Evolutionary conservation across 2,329 filamentous ascomycete genomes (phyloP).

Genomic region (Huntiella decipiens): DNA sequence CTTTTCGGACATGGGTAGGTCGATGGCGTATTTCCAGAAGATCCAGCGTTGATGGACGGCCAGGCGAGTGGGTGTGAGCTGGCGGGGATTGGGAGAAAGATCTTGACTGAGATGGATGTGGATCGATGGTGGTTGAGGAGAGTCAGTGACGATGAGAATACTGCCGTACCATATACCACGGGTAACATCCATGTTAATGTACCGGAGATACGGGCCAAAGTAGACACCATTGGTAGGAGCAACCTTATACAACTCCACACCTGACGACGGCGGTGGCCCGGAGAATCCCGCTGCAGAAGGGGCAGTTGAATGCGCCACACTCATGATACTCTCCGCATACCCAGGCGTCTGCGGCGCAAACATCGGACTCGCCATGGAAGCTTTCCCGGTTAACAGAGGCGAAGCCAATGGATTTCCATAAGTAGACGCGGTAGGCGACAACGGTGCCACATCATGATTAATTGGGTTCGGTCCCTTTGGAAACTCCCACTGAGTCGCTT

Average conservation of each 20-base stretch:
- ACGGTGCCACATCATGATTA: slow-evolving; percentile 59
- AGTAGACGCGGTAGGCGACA: slow-evolving; percentile 64
- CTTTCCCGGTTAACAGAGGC: slow-evolving; percentile 38
- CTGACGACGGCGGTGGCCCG: slow-evolving; percentile 71
- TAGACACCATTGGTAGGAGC: slow-evolving; percentile 91
- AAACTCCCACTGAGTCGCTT: slow-evolving; percentile 97
- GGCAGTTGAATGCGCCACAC: slow-evolving; percentile 52
- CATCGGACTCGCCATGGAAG: slow-evolving; percentile 52
- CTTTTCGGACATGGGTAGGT: slow-evolving; percentile 72
- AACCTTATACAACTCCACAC: slow-evolving; percentile 87
- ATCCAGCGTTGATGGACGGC: slow-evolving; percentile 83
- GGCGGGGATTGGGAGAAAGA: slow-evolving; percentile 77
- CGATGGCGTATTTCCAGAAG: slow-evolving; percentile 88
- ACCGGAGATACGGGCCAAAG: slow-evolving; percentile 88
- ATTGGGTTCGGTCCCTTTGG: slow-evolving; percentile 87
- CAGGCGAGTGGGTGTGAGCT: slow-evolving; percentile 66
- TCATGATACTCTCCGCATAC: slow-evolving; percentile 73
- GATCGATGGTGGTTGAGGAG: slow-evolving; percentile 81
- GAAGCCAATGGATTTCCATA: slow-evolving; percentile 58
- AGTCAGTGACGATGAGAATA: slow-evolving; percentile 81
- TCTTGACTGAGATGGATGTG: slow-evolving; percentile 84
- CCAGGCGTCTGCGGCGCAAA: slow-evolving; percentile 67
- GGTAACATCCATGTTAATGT: slow-evolving; percentile 94
- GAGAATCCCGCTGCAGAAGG: slow-evolving; percentile 68
- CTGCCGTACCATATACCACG: slow-evolving; percentile 81